phyloP scores from a whole-genome alignment of 192 early-diverging fungal species.

The Backusella morwellensis region DNA sequence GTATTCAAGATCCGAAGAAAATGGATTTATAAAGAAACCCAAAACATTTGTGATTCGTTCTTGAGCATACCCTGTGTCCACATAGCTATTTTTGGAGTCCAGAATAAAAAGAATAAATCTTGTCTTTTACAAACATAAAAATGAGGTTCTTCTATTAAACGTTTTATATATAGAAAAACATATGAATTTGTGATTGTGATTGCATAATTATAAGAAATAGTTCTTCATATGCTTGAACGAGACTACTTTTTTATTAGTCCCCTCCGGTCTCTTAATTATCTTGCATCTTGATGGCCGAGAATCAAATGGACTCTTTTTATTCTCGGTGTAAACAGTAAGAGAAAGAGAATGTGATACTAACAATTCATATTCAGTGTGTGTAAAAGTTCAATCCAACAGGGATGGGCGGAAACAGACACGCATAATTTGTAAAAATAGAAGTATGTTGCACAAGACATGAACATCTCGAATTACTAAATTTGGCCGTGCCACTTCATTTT shows the following conservation, averaged over 20 bases:
- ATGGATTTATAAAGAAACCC: not conserved
- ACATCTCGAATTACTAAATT: not conserved
- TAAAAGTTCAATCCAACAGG: not conserved
- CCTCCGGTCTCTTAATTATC: not conserved
- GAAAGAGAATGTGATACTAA: not conserved
- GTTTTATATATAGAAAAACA: not conserved
- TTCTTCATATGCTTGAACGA: too few species aligned
- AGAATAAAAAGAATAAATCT: not conserved
- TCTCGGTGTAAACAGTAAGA: not conserved
- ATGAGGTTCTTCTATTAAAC: not conserved
- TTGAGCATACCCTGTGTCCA: not conserved
- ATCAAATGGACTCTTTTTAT: not conserved
- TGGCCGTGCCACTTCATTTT: not conserved
- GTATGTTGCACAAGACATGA: not conserved
- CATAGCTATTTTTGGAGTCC: not conserved
- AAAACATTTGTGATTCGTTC: not conserved
- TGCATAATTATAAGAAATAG: too few species aligned
- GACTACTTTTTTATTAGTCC: too few species aligned
- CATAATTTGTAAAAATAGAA: not conserved
- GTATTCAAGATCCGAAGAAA: not conserved
- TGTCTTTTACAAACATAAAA: not conserved
- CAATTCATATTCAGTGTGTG: not conserved
- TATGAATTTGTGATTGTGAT: too few species aligned
- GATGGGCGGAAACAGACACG: not conserved
- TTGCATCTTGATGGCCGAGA: not conserved